phyloP scores from a whole-genome alignment of 306 rosid species.

The Trichosanthes truncata region DNA sequence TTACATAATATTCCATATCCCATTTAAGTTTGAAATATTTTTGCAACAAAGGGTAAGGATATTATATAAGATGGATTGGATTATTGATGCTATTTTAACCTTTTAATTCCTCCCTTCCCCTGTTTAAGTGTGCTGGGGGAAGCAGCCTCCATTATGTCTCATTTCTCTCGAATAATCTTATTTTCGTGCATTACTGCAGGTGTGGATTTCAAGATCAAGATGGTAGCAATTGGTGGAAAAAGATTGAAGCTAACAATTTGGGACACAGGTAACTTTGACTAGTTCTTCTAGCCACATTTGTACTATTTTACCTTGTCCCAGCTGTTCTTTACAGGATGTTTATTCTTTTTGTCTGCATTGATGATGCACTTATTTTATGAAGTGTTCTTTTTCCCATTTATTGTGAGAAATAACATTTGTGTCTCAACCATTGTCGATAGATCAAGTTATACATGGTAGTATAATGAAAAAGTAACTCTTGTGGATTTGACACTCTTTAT shows the following conservation, averaged over 20 bases:
- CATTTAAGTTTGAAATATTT: neutral
- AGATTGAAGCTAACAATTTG: constrained; percentile 91
- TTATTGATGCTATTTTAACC: neutral
- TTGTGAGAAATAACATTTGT: neutral
- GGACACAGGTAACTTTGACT: constrained; percentile 70
- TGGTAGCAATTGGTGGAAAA: constrained; percentile 61
- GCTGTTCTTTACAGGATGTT: neutral
- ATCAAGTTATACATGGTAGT: neutral
- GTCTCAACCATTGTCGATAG: neutral
- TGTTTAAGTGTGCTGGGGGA: neutral
- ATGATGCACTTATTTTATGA: neutral
- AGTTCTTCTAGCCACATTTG: neutral
- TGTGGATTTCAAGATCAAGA: constrained; percentile 92
- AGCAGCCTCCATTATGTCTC: constrained; percentile 1
- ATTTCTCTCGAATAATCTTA: neutral
- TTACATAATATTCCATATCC: neutral
- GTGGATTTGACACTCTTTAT: neutral
- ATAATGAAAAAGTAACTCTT: neutral
- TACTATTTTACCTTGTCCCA: neutral
- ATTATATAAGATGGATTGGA: neutral
- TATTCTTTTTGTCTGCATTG: neutral
- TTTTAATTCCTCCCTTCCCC: neutral
- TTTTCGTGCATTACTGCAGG: constrained; percentile 26
- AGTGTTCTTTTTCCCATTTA: neutral
- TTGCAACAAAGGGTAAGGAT: neutral